Conservation (phyloP, 2,329 filamentous ascomycete genomes). For the Penicillium sp. region DNA sequence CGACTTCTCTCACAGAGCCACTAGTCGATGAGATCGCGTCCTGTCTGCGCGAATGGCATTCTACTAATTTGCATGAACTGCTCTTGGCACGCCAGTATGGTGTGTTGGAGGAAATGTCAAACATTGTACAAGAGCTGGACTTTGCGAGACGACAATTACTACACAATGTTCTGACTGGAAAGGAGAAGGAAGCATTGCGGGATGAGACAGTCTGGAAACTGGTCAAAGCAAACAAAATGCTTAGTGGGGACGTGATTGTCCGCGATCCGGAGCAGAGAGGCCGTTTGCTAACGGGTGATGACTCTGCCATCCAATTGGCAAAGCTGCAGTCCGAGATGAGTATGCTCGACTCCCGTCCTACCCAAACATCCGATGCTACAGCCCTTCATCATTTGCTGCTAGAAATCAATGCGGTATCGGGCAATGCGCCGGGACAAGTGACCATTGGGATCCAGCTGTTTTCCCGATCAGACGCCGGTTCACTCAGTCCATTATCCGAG, state of each 20-base stretch:
- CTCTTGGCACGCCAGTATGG: constrained; percentile 79
- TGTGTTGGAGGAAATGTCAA: constrained; percentile 76
- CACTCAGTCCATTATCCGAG: constrained; percentile 72
- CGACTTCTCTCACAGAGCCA: constrained; percentile 83
- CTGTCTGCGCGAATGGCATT: constrained; percentile 96
- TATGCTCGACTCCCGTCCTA: constrained; percentile 79
- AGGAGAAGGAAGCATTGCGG: constrained; percentile 76
- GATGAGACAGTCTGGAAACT: constrained; percentile 95
- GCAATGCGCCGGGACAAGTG: constrained; percentile 71
- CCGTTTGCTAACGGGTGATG: constrained; percentile 83
- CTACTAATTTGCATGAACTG: constrained; percentile 90
- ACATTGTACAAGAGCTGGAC: constrained; percentile 79
- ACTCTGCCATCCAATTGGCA: constrained; percentile 88
- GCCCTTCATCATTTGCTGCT: constrained; percentile 78
- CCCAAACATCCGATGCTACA: constrained; percentile 64
- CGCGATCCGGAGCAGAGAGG: constrained; percentile 81
- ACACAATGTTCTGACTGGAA: constrained; percentile 86
- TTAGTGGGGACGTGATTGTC: constrained; percentile 91
- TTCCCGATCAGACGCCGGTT: constrained; percentile 64
- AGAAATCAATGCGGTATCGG: constrained; percentile 79
- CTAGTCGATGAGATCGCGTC: constrained; percentile 97
- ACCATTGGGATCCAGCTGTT: constrained; percentile 77
- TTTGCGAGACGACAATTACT: constrained; percentile 83
- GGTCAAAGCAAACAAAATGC: constrained; percentile 89
- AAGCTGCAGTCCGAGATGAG: constrained; percentile 95